These are phyloP conservation scores for Ehretia macrophylla DNA, from an alignment of 257 asterid species.

Conservation along the genomic window DNA sequence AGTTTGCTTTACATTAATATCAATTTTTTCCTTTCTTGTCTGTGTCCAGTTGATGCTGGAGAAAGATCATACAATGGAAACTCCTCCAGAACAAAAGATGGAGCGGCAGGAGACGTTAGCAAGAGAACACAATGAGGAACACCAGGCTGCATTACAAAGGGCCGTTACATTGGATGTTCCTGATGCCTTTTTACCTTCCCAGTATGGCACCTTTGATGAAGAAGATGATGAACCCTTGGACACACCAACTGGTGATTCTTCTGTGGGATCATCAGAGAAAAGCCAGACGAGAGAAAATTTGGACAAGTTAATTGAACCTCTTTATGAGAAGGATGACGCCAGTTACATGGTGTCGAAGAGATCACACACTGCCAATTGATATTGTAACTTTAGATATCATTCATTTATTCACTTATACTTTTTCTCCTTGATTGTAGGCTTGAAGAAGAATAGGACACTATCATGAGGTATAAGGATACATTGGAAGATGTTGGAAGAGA, in stretches of 20 bases:
- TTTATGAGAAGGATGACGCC: slow-evolving; percentile 60
- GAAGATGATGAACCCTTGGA: slow-evolving; percentile 21
- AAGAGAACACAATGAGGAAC: slow-evolving; percentile 60
- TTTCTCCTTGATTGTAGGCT: no score
- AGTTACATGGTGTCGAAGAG: slow-evolving; percentile 49
- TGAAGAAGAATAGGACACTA: no score
- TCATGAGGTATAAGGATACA: no score
- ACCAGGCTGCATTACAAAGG: slow-evolving; percentile 65
- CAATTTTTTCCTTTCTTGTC: no score
- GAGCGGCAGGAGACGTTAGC: slow-evolving; percentile 62
- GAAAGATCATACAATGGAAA: slow-evolving; percentile 43
- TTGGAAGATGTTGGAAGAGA: no score
- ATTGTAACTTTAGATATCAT: no score
- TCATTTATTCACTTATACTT: no score
- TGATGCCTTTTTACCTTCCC: slow-evolving; percentile 63
- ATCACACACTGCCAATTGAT: slow-evolving; percentile 28
- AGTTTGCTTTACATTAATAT: no score
- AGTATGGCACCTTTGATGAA: slow-evolving; percentile 67
- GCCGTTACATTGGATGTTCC: slow-evolving; percentile 71
- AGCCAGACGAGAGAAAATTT: slow-evolving; percentile 49
- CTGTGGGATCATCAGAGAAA: slow-evolving; percentile 41
- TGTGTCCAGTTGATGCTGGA: slow-evolving; percentile 32
- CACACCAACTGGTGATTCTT: slow-evolving; percentile 29
- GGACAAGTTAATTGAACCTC: slow-evolving; percentile 73
- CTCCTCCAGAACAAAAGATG: slow-evolving; percentile 72